Base-by-base conservation (phyloP, 495 filamentous ascomycete species). In the Lophiostoma macrostomum region DNA sequence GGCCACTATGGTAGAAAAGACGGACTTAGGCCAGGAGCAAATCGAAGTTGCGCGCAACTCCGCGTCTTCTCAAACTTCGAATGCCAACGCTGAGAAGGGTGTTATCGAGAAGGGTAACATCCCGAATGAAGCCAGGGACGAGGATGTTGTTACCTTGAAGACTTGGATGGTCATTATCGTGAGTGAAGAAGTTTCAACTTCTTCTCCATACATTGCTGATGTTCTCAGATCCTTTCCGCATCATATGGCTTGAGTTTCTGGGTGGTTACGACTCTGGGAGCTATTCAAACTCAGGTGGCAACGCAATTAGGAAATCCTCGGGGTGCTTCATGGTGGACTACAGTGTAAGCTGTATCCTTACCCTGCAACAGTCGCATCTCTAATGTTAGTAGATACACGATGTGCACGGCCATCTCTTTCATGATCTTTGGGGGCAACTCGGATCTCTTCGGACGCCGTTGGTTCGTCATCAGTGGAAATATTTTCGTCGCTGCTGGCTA, bases 191-290 rank as follows among this genome's bases (percentile, higher is more conserved):
- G 12, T 44, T n/a, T n/a, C n/a, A n/a, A 18, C 40, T 10, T 22
- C 5, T 11, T 28, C 5, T 28, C 8, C 19, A 27, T 44, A 10
- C 40, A 28, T 23, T 24, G 18, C 40, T 23, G 12, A 44, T 22
- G 19, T 23, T 44, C 27, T 20, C 28, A 47, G 38, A 61, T 61
- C 22, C 55, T 61, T 4, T 41, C 58, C 3, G 24, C 32, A n/a
- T 35, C 30, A 20, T 61, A 61, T 38, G 58, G 58, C 16, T 36
- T 61, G 36, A 60, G 56, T 4, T 61, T 61, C 58, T 61, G 58
- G 58, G 30, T 56, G 11, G 55, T 63, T 11, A 36, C 59, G n/a
- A 37, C 39, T 20, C 38, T 60, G 5, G 40, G 31, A 11, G 47
- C 55, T 10, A 41, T 46, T 34, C 46, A 53, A 24, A 38, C 47